Evolutionary conservation across 768 basidiomycete species (phyloP), one percentile per base, ranked within the genome.

Genomic region (Suillus alpinus): DNA sequence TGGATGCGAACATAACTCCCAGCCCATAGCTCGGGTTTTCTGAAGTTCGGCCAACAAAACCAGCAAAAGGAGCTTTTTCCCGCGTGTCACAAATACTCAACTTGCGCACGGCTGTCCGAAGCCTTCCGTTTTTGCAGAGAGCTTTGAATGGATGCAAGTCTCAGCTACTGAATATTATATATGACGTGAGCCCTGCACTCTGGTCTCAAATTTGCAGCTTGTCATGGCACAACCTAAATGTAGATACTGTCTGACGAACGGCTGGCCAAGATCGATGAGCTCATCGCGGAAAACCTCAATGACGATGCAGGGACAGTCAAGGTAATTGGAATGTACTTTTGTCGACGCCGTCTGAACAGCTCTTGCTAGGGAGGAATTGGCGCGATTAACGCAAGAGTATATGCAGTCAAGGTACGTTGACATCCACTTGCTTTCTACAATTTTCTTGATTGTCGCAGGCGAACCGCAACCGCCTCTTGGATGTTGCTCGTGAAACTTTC

Each of bases 401-500:
- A 94, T 73, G 95, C 95, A 2, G 90, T 98, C 60, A 92, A 86
- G 71, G 88, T 85, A 50, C 0, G 2, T 23, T 14, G 6, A 12
- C 0, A 20, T 20, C 20, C 20, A 3, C 7, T 14, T 1, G 43
- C 10, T 31, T 53, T 20, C 37, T 52, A 63, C 43, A 36, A 2
- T 18, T 34, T 12, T 37, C 37, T 29, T 46, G 36, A 36, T 32
- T 41, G 40, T 47, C 55, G 7, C 50, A 89, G 83, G 90, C 92
- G 3, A 90, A 91, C 62, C 83, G 81, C 67, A 92, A 94, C 65
- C 85, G 85, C 32, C 79, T 96, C 10, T 86, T 99, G 34, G 96
- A 98, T 64, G 94, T 98, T 7, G 97, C 96, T 2, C 84, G 97
- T 3, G 94, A 94, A 71, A 95, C 95, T 0, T 98, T 89, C 77